These are phyloP conservation scores for Dioszegia crocea DNA, from an alignment of 768 basidiomycete genomes.

Conservation along the genomic window DNA sequence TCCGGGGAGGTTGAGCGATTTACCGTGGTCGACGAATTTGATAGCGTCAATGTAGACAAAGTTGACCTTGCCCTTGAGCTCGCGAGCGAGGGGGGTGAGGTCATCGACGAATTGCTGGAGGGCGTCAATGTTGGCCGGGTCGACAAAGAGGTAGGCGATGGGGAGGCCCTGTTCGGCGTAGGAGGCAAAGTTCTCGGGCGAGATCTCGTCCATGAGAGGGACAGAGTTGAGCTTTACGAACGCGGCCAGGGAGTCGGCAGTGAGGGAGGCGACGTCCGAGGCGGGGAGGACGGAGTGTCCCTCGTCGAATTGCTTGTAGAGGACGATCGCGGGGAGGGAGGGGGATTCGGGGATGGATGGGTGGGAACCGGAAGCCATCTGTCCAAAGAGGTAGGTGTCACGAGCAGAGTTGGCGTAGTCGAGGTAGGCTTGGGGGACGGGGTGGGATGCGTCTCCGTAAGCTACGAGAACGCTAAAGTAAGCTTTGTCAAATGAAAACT, in stretches of 20 bases:
- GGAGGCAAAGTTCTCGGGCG: conserved; percentile 80
- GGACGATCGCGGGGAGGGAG: conserved; percentile 75
- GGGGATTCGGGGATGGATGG: conserved; percentile 62
- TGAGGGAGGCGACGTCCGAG: conserved; percentile 23
- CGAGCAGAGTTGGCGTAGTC: conserved; percentile 79
- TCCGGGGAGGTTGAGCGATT: conserved; percentile 80
- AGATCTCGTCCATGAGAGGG: conserved; percentile 86
- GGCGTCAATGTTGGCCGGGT: conserved; percentile 62
- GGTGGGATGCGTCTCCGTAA: conserved; percentile 71
- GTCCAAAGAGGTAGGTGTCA: conserved; percentile 89
- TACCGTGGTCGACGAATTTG: conserved; percentile 93
- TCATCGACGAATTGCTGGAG: conserved; percentile 64
- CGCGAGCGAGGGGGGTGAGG: conserved; percentile 70
- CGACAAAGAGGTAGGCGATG: conserved; percentile 90
- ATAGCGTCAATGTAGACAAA: conserved; percentile 97
- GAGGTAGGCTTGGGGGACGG: conserved; percentile 70
- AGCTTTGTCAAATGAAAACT: neutral
- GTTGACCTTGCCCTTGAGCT: conserved; percentile 82
- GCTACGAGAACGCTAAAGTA: conserved; percentile 65
- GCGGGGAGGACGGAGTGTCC: conserved; percentile 54
- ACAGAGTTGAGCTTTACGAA: conserved; percentile 81
- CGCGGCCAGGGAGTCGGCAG: conserved; percentile 60
- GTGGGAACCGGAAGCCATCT: conserved; percentile 62
- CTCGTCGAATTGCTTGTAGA: conserved; percentile 91
- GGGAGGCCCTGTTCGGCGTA: conserved; percentile 81